Evolutionary conservation across 306 rosid genomes (phyloP).

Genomic region (Dryas alaskensis): DNA sequence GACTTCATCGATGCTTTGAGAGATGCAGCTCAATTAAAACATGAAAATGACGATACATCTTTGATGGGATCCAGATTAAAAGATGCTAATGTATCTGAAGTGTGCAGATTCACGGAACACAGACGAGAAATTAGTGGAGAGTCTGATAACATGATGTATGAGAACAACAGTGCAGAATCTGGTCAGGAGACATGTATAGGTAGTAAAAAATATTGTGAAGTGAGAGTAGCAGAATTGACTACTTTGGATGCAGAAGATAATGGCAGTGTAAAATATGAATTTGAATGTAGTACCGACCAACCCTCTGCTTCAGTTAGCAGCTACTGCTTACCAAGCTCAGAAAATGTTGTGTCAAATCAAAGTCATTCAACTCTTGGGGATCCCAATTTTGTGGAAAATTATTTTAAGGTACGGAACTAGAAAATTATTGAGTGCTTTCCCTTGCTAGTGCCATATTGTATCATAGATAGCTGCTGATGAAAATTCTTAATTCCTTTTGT

Average conservation of each 20-base stretch:
- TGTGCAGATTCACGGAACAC: conserved; percentile 31
- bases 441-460: neutral
- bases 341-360: conserved; percentile 43
- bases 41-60: conserved; percentile 43
- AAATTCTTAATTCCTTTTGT: neutral
- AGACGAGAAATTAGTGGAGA: conserved; percentile 28
- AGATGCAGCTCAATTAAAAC: conserved; percentile 31
- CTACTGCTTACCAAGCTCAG: conserved; percentile 37
- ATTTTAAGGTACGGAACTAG: conserved; percentile 72
- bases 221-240: conserved; percentile 29
- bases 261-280: conserved; percentile 31
- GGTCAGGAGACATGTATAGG: conserved; percentile 31
- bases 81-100: conserved; percentile 33
- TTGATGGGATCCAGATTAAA: conserved; percentile 34
- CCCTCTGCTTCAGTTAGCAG: conserved; percentile 41
- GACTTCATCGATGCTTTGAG: conserved; percentile 31
- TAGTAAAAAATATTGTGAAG: conserved; percentile 37
- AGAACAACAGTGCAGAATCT: conserved; percentile 31
- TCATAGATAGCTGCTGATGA: neutral
- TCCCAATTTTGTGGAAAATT: conserved; percentile 86
- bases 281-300: conserved; percentile 35
- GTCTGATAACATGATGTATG: conserved; percentile 32
- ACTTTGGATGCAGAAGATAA: conserved; percentile 34
- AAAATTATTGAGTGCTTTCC: conserved; percentile 2
- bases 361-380: conserved; percentile 67